Conservation (phyloP, 139 green algal genomes). For the Closterium sp. region DNA sequence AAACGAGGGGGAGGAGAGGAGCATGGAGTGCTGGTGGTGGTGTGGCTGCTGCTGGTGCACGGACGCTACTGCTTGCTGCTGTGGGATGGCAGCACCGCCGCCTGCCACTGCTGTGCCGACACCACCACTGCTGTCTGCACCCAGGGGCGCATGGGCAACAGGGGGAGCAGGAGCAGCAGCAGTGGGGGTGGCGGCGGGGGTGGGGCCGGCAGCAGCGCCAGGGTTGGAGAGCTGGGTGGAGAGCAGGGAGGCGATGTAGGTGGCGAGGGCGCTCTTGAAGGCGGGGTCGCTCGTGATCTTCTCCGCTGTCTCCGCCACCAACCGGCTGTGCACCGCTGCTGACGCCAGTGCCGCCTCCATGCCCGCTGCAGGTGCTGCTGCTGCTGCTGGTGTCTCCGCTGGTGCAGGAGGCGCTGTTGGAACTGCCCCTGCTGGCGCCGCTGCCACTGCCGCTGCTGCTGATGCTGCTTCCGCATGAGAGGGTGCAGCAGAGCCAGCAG, state of each 20-base stretch:
- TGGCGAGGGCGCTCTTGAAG: slow-evolving; percentile 17
- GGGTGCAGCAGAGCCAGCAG: not conserved
- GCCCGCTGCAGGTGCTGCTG: not conserved
- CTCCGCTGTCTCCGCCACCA: not conserved
- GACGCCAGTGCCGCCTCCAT: not conserved
- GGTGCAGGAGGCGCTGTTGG: not conserved
- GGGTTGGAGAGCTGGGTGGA: not conserved
- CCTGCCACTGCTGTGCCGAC: too few species aligned
- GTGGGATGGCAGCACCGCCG: not conserved
- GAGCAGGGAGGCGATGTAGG: not conserved
- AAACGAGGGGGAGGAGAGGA: not conserved
- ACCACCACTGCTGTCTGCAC: not conserved
- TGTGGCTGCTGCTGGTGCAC: not conserved
- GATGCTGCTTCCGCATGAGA: not conserved
- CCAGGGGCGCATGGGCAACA: not conserved
- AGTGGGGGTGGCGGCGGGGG: not conserved
- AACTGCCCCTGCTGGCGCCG: not conserved
- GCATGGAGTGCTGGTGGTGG: not conserved
- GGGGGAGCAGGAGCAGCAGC: not conserved
- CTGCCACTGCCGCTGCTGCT: too few species aligned
- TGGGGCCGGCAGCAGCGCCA: not conserved
- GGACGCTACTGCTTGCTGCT: not conserved
- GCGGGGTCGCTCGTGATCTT: slow-evolving; percentile 14
- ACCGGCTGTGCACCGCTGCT: not conserved
- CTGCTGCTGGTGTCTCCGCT: not conserved